A percentile compares a stretch with the other conserved stretches of the same genome.
Conservation (phyloP, 495 filamentous ascomycete species). For the Trichoderma erinaceum region DNA sequence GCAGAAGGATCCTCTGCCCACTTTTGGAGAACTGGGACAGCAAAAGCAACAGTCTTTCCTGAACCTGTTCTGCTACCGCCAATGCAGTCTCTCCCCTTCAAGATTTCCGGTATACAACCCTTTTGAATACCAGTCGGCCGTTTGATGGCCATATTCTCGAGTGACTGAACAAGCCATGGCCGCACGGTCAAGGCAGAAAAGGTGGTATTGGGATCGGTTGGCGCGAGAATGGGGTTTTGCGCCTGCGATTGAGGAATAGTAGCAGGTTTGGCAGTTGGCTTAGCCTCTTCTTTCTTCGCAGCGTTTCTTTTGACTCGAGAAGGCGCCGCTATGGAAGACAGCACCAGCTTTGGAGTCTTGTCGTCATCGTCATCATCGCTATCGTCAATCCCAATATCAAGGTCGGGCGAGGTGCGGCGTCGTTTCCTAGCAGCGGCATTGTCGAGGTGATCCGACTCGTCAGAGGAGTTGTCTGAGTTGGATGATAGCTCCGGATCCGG, state of each 20-base stretch:
- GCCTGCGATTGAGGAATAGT: slow-evolving; percentile 20
- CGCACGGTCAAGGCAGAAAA: slow-evolving; percentile 71
- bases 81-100: slow-evolving; percentile 88
- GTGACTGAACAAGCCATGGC: slow-evolving; percentile 84
- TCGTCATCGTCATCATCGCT: slow-evolving; percentile 19
- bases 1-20: slow-evolving; percentile 91
- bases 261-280: slow-evolving; percentile 17
- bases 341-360: slow-evolving; percentile 18
- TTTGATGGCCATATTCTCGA: slow-evolving; percentile 81
- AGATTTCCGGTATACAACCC: slow-evolving; percentile 81
- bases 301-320: slow-evolving; percentile 43
- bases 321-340: slow-evolving; percentile 35
- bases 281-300: slow-evolving; percentile 17
- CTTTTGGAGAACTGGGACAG: slow-evolving; percentile 84
- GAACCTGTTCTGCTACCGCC: slow-evolving; percentile 92
- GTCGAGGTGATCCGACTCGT: slow-evolving; percentile 43
- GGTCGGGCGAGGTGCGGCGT: slow-evolving; percentile 36
- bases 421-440: slow-evolving; percentile 42
- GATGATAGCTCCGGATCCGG: slow-evolving; percentile 4
- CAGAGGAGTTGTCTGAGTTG: neutral
- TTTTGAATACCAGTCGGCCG: slow-evolving; percentile 88
- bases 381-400: neutral
- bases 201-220: slow-evolving; percentile 48
- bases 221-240: slow-evolving; percentile 28
- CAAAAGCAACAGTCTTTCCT: slow-evolving; percentile 98